A percentile compares a stretch with the other conserved stretches of the same genome.
Evolutionary conservation across 768 basidiomycete genomes (phyloP).

Genomic region (Russula foetens): DNA sequence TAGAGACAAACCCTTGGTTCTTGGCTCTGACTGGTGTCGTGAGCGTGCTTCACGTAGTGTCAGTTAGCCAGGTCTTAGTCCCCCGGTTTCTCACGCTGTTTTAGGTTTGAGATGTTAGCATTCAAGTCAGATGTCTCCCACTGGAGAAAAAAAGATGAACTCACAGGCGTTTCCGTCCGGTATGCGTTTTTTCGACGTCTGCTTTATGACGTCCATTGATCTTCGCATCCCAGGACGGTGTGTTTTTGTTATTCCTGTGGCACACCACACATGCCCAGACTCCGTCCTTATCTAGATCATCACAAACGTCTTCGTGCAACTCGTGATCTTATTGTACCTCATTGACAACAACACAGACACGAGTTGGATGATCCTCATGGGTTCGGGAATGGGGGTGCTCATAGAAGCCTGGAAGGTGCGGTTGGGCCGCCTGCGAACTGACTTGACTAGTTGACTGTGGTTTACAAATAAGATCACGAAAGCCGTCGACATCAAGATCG

Average conservation of each 20-base stretch:
- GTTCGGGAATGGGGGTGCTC: conserved; percentile 71
- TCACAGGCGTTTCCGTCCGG: conserved; percentile 93
- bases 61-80: conserved; percentile 28
- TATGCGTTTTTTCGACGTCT: conserved; percentile 27
- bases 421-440: background rate
- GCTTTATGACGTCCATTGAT: background rate
- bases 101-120: conserved; percentile 89
- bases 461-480: conserved; percentile 55
- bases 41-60: conserved; percentile 83
- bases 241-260: conserved; percentile 11
- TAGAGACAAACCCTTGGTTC: conserved; percentile 85
- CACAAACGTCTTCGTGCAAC: conserved; percentile 91
- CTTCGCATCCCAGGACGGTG: background rate
- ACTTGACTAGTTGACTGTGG: background rate
- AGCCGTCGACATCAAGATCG: conserved; percentile 79
- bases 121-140: conserved; percentile 94
- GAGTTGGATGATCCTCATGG: conserved; percentile 94
- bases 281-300: conserved; percentile 43
- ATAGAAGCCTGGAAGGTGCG: conserved; percentile 93
- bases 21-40: conserved; percentile 78
- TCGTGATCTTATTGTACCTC: conserved; percentile 85
- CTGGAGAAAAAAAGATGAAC: conserved; percentile 91
- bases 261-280: conserved; percentile 34
- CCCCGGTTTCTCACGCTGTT: conserved; percentile 10
- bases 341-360: conserved; percentile 95